A percentile compares a stretch with the other conserved stretches of the same genome.
These are phyloP conservation scores for Ascochyta pisi DNA, from an alignment of 2,329 filamentous ascomycete species.

Conservation along the genomic window DNA sequence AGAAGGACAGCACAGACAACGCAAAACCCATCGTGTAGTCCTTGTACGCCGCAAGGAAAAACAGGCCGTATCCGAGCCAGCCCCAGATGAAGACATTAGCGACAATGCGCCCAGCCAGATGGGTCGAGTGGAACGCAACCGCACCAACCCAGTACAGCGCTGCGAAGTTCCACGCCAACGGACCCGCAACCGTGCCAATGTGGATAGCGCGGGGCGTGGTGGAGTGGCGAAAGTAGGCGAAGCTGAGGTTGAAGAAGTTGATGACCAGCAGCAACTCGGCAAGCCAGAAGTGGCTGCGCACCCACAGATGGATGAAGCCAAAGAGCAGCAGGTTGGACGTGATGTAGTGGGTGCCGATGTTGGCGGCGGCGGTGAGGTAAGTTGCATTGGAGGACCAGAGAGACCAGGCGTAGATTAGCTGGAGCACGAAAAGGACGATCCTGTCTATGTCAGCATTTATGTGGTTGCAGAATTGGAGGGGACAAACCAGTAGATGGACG, in stretches of 20 bases:
- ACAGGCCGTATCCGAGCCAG: conserved; percentile 75
- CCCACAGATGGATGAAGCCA: conserved; percentile 83
- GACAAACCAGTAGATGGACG: conserved; percentile 76
- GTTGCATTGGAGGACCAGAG: conserved; percentile 73
- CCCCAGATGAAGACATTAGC: conserved; percentile 91
- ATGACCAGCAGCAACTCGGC: conserved; percentile 77
- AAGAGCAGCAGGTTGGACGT: conserved; percentile 84
- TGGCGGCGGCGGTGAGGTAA: conserved; percentile 72
- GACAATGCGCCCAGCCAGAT: conserved; percentile 74
- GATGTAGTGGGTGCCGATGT: conserved; percentile 85
- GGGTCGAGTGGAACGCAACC: conserved; percentile 73
- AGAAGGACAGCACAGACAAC: conserved; percentile 74
- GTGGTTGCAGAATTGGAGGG: not conserved
- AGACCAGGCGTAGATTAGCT: conserved; percentile 76
- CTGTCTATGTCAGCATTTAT: conserved; percentile 49
- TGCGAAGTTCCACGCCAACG: conserved; percentile 85
- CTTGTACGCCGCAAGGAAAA: conserved; percentile 77
- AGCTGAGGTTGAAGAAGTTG: conserved; percentile 82
- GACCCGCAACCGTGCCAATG: conserved; percentile 74
- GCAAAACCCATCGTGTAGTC: conserved; percentile 81
- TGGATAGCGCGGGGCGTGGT: conserved; percentile 78
- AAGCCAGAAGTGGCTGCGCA: conserved; percentile 75
- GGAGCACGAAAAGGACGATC: conserved; percentile 75
- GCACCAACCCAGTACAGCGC: conserved; percentile 90
- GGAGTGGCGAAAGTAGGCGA: conserved; percentile 81